Evolutionary conservation across 768 basidiomycete species (phyloP), one percentile per base, ranked within the genome.

Genomic region (Gloeophyllum trabeum): DNA sequence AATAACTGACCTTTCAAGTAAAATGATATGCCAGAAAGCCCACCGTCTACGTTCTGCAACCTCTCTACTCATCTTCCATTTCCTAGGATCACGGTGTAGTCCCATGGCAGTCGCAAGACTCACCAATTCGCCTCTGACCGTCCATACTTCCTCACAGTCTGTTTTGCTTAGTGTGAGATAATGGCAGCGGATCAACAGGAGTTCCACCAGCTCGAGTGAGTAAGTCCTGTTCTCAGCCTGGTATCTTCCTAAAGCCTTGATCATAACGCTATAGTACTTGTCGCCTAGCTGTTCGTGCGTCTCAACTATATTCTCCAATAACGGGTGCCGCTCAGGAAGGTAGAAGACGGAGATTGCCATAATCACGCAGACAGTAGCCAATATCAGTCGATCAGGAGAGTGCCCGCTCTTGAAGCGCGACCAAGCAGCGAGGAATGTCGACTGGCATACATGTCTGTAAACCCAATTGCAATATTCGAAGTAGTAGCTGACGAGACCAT

Each of bases 401-500:
- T 63, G 55, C 24, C 82, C 83, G 24, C 62, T 69, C 57, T 86
- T 88, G 66, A 81, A 88, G 22, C 75, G 75, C 23, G 73, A 67
- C 86, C 85, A 90, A 18, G 78, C 76, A 21, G 66, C 59, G 7
- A 62, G 60, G 54, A 89, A 84, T 12, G 75, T 64, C 1, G 61
- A 43, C 42, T 78, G 70, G 57, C 86, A 80, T 45, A 89, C 73
- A 54, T 85, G 79, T 30, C 82, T 77, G 59, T 87, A 85, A 41
- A 88, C 76, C 86, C 86, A 90, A 58, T 83, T 87, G 70, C 84
- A 86, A 54, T 83, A 84, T 50, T 85, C 81, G 51, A 88, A 88
- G 59, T 90, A 89, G 61, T 78, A 81, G 38, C 62, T 61, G 54
- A 90, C 69, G 41, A 90, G 75, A 14, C 69, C 73, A 52, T 89